A percentile compares a stretch with the other conserved stretches of the same genome.
phyloP scores from a whole-genome alignment of 2,329 filamentous ascomycete species.

The Alternaria viburni region DNA sequence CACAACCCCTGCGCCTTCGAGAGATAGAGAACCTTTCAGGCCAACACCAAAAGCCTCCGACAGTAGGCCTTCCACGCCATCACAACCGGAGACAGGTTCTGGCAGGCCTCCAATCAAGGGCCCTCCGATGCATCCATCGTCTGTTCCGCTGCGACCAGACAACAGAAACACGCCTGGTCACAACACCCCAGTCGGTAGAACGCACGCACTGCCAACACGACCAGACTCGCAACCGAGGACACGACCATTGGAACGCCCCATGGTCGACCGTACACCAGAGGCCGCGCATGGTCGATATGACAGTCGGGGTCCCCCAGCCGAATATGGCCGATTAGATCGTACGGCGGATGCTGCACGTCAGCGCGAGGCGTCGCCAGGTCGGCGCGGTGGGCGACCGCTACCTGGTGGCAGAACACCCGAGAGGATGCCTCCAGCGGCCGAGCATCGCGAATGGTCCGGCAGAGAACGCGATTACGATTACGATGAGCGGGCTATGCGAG shows the following conservation, averaged over 20 bases:
- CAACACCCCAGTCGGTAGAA: slow-evolving; percentile 29
- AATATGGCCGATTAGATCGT: slow-evolving; percentile 55
- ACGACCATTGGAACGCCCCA: slow-evolving; percentile 39
- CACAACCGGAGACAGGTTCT: slow-evolving; percentile 21
- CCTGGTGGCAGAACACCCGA: slow-evolving; percentile 47
- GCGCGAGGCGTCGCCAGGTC: slow-evolving; percentile 51
- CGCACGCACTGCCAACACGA: slow-evolving; percentile 61
- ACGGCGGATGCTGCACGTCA: slow-evolving; percentile 46
- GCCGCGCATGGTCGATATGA: slow-evolving; percentile 41
- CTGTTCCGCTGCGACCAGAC: slow-evolving; percentile 42
- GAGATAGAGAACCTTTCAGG: slow-evolving; percentile 29
- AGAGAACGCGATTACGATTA: slow-evolving; percentile 48
- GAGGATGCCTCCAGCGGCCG: slow-evolving; percentile 23
- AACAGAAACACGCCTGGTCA: slow-evolving; percentile 37
- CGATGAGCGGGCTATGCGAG: slow-evolving; percentile 45
- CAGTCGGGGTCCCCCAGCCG: slow-evolving; percentile 41
- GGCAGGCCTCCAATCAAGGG: slow-evolving; percentile 12
- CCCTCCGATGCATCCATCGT: slow-evolving; percentile 22
- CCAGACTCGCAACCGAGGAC: slow-evolving; percentile 63
- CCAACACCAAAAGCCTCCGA: slow-evolving; percentile 16
- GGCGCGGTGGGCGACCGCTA: slow-evolving; percentile 39
- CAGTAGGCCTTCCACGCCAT: slow-evolving; percentile 15
- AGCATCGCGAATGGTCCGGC: slow-evolving; percentile 42
- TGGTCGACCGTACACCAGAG: slow-evolving; percentile 38
- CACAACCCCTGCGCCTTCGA: slow-evolving; percentile 17